These are phyloP conservation scores for Coniella lustricola DNA, from an alignment of 2,329 filamentous ascomycete species.

Conservation along the genomic window DNA sequence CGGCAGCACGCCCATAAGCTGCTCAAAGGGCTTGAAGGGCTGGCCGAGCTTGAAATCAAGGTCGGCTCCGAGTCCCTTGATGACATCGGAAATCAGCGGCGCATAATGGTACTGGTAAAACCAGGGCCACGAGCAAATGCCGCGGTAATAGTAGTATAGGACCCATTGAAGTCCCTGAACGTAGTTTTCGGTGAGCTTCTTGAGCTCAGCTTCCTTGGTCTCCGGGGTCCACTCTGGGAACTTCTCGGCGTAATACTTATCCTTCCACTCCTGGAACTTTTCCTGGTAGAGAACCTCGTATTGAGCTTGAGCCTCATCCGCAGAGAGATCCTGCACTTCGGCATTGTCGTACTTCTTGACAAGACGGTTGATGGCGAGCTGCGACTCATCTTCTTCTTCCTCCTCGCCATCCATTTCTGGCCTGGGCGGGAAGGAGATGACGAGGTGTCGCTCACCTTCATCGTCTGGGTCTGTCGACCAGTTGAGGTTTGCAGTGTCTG, in stretches of 20 bases:
- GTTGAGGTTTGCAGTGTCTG: slow-evolving; percentile 51
- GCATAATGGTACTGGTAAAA: slow-evolving; percentile 96
- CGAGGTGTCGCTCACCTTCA: slow-evolving; percentile 45
- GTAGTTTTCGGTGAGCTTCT: slow-evolving; percentile 85
- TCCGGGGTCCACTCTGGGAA: slow-evolving; percentile 80
- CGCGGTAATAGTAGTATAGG: slow-evolving; percentile 93
- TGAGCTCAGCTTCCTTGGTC: slow-evolving; percentile 68
- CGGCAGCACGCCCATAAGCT: slow-evolving; percentile 95
- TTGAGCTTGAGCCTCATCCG: slow-evolving; percentile 70
- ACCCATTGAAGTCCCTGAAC: slow-evolving; percentile 98
- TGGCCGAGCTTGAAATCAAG: slow-evolving; percentile 91
- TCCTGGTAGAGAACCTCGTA: slow-evolving; percentile 82
- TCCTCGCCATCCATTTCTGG: slow-evolving; percentile 43
- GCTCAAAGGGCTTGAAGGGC: slow-evolving; percentile 90
- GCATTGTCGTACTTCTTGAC: slow-evolving; percentile 89
- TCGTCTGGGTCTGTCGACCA: slow-evolving; percentile 54
- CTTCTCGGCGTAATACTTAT: slow-evolving; percentile 85
- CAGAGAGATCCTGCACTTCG: slow-evolving; percentile 69
- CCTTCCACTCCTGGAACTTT: slow-evolving; percentile 90
- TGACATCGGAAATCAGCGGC: slow-evolving; percentile 87
- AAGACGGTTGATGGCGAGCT: slow-evolving; percentile 75
- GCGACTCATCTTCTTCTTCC: slow-evolving; percentile 75
- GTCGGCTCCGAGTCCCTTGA: slow-evolving; percentile 77
- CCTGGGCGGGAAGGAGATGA: slow-evolving; percentile 42
- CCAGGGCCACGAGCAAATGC: slow-evolving; percentile 98